Conservation (phyloP, 768 basidiomycete genomes). For the Trametes maxima region DNA sequence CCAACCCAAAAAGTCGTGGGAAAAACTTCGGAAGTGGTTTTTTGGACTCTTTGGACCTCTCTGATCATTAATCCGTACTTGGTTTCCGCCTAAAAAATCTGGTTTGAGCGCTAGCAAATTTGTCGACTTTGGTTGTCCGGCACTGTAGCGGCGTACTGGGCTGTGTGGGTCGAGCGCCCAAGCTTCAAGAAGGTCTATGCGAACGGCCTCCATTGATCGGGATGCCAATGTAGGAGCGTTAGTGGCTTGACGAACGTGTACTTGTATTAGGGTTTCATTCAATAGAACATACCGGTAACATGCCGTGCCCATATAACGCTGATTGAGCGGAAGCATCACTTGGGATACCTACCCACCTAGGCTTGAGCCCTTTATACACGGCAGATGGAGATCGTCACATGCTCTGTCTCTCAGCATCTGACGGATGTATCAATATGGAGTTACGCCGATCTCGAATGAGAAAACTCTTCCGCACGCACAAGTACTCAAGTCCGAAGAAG, state of each 20-base stretch:
- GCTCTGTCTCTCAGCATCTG: constrained; percentile 5
- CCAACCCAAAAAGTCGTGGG: no score
- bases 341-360: no score
- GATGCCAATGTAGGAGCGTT: neutral
- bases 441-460: neutral
- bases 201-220: constrained; percentile 44
- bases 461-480: constrained; percentile 1
- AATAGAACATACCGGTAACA: neutral
- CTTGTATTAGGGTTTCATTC: neutral
- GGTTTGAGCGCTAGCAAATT: no score
- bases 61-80: no score
- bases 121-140: no score
- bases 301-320: neutral
- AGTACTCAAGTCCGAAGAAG: constrained; percentile 46
- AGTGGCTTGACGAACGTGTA: neutral
- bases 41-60: no score
- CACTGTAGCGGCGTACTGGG: constrained; percentile 47
- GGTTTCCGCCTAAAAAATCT: no score
- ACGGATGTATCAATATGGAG: neutral
- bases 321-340: neutral
- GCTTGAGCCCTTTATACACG: no score
- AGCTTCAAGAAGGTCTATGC: constrained; percentile 45
- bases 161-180: constrained; percentile 45
- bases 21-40: no score
- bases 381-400: no score